A percentile compares a stretch with the other conserved stretches of the same genome.
These are phyloP conservation scores for Falciphora oryzae DNA, from an alignment of 2,329 filamentous ascomycete genomes.

Conservation along the genomic window DNA sequence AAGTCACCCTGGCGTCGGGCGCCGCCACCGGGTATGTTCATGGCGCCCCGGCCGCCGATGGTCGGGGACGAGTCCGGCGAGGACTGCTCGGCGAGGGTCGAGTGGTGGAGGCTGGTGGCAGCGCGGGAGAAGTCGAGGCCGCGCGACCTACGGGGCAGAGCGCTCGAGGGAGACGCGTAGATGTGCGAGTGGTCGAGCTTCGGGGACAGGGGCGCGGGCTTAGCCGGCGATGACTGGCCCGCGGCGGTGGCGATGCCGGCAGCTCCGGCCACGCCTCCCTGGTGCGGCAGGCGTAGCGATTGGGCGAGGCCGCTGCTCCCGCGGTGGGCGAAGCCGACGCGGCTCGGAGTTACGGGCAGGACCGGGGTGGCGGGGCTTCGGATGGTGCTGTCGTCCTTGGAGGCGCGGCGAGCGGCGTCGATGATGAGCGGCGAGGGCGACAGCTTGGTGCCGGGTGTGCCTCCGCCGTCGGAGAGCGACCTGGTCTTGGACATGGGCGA, in stretches of 20 bases:
- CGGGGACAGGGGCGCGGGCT: slow-evolving; percentile 69
- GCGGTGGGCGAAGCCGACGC: slow-evolving; percentile 55
- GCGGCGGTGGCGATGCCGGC: slow-evolving; percentile 5
- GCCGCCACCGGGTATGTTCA: slow-evolving; percentile 49
- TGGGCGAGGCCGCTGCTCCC: slow-evolving; percentile 42
- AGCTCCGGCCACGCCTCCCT: slow-evolving; percentile 26
- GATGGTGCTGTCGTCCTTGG: slow-evolving; percentile 62
- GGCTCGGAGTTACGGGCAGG: slow-evolving; percentile 65
- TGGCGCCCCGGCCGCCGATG: slow-evolving; percentile 61
- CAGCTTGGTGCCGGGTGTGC: slow-evolving; percentile 42
- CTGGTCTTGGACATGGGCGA: slow-evolving; percentile 42
- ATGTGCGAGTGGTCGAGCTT: slow-evolving; percentile 80
- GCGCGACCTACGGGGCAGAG: slow-evolving; percentile 80
- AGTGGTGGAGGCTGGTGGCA: slow-evolving; percentile 92
- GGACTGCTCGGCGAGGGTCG: slow-evolving; percentile 80
- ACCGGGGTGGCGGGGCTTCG: slow-evolving; percentile 27
- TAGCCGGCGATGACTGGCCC: slow-evolving; percentile 36
- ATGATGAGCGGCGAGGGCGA: slow-evolving; percentile 54
- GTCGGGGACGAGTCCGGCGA: slow-evolving; percentile 89
- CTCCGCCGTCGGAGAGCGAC: slow-evolving; percentile 59
- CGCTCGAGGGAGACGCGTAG: slow-evolving; percentile 81
- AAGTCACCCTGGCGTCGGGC: background rate
- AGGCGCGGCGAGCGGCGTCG: slow-evolving; percentile 47
- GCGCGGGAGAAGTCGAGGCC: slow-evolving; percentile 91
- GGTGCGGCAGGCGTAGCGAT: slow-evolving; percentile 16